Evolutionary conservation across 164 flowering plant species (phyloP), one percentile per base, ranked within the genome.

Genomic region (Saururus chinensis): DNA sequence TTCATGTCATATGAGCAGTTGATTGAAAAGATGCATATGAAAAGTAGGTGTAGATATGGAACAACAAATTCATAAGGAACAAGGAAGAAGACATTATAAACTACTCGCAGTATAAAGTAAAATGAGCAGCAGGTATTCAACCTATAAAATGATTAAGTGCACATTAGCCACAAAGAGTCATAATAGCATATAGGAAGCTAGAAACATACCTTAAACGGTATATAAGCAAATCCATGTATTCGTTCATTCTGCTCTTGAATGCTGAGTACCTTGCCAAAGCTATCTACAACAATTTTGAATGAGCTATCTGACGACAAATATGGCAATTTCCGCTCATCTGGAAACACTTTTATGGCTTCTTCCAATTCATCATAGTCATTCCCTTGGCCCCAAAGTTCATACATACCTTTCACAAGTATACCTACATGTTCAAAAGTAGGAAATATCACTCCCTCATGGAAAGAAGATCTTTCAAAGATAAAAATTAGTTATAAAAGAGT

Each of bases 321-420:
- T 16, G 95, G 96, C 58, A 75, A 66, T 74, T 84, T 88, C 52
- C 77, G 64, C 16, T 87, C 95, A 64, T 90, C 96, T 11, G 96
- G 91, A 66, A 79, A 87, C 54, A 60, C 62, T 68, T 66, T 80
- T 23, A 90, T 69, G 35, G 88, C 78, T 68, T 76, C 88, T 76
- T 87, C 90, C 61, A 90, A 73, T 60, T 90, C 95, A 73, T 88
- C 92, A 73, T 81, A 82, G 74, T 62, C 76, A 62, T 74, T 71
- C 54, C 95, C 99, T 81, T 90, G 88, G 48, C 99, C 99, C 99
- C 99, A 93, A n/a, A 90, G 76, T 69, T 93, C 96, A 79, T 88
- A 93, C 23, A 93, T 84, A 53, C 99, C 99, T 73, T 93, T 93
- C 48, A 93, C 91, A 63, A 93, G 91, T 66, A 93, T 79, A 66